A percentile compares a stretch with the other conserved stretches of the same genome.
Evolutionary conservation across 306 rosid genomes (phyloP).

Genomic region (Comarum palustre): DNA sequence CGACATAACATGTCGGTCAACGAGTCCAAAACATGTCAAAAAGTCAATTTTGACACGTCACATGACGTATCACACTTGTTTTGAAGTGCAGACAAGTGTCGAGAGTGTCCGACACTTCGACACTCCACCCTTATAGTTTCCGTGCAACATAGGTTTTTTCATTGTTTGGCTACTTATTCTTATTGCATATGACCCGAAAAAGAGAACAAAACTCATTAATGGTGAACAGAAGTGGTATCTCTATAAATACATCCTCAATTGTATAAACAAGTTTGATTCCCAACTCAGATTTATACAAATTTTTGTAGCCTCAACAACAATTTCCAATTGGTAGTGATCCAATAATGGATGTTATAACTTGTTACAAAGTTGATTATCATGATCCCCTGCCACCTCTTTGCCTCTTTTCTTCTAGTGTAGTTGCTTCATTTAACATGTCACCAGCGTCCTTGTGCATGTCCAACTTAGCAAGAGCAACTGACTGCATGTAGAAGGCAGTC

Average conservation of each 20-base stretch:
- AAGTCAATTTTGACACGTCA: too few species aligned
- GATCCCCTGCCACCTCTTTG: constrained; percentile 77
- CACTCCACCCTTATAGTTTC: too few species aligned
- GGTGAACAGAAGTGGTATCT: constrained; percentile 8
- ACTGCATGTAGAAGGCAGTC: constrained; percentile 95
- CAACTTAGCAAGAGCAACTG: constrained; percentile 93
- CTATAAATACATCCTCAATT: constrained; percentile 33
- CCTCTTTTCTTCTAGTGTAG: constrained; percentile 82
- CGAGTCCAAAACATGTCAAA: too few species aligned
- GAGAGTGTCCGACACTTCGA: too few species aligned
- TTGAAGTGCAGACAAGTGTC: too few species aligned
- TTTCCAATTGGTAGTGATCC: constrained; percentile 15
- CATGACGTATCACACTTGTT: too few species aligned
- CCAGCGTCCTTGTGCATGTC: constrained; percentile 92
- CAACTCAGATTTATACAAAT: constrained; percentile 79
- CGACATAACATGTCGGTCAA: too few species aligned
- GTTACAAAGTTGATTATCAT: constrained; percentile 27
- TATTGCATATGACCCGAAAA: neutral
- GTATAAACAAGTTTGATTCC: constrained; percentile 42
- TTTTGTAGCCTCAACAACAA: constrained; percentile 49
- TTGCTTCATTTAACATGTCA: constrained; percentile 95
- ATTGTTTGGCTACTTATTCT: neutral
- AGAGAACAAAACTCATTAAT: constrained; percentile 8
- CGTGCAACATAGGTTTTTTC: too few species aligned
- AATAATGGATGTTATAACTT: constrained; percentile 9